Evolutionary conservation across 768 basidiomycete species (phyloP).

Genomic region (Sporobolomyces pararoseus): DNA sequence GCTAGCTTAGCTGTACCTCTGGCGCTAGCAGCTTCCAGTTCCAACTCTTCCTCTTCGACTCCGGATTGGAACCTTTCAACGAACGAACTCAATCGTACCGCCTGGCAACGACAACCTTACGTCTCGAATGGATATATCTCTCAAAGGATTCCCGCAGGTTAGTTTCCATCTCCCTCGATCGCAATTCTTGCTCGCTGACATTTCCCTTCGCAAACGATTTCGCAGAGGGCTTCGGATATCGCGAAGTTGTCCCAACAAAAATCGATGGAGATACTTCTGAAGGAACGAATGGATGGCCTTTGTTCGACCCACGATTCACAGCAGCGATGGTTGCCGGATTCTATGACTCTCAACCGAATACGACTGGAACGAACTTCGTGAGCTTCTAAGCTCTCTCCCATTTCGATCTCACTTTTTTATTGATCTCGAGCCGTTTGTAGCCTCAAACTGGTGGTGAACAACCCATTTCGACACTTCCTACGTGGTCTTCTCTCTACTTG

Average conservation of each 20-base stretch:
- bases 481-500: conserved; percentile 32
- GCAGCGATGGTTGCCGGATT: conserved; percentile 39
- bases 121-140: conserved; percentile 39
- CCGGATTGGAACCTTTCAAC: conserved; percentile 24
- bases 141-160: conserved; percentile 32
- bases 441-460: conserved; percentile 31
- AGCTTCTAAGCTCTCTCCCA: not conserved
- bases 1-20: not conserved
- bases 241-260: conserved; percentile 7
- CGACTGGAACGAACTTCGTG: conserved; percentile 38
- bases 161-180: not conserved
- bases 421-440: not conserved
- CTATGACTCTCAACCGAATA: conserved; percentile 28
- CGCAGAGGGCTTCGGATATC: conserved; percentile 38
- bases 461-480: conserved; percentile 38
- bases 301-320: conserved; percentile 34
- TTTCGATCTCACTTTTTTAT: not conserved
- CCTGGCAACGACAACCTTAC: conserved; percentile 26
- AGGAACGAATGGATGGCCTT: conserved; percentile 38
- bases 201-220: no score
- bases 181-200: not conserved
- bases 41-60: no score
- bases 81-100: conserved; percentile 21
- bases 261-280: conserved; percentile 12
- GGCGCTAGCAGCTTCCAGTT: no score